phyloP scores from a whole-genome alignment of 2,329 filamentous ascomycete genomes.

The Aspergillus transmontanensis region DNA sequence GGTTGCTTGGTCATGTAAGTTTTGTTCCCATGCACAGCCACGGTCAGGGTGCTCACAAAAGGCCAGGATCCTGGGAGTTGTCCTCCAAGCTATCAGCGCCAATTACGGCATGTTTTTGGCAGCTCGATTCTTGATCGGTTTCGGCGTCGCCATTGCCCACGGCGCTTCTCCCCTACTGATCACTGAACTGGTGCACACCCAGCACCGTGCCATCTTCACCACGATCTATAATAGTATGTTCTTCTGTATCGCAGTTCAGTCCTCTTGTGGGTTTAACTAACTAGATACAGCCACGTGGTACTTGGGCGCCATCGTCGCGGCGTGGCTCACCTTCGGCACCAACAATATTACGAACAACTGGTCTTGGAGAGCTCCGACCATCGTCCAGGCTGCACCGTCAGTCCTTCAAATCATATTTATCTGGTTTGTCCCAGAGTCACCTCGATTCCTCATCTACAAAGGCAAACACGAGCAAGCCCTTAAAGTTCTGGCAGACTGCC shows the following conservation, averaged over 20 bases:
- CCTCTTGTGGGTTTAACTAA: background rate
- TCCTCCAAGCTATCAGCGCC: slow-evolving; percentile 30
- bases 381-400: slow-evolving; percentile 64
- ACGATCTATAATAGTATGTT: slow-evolving; percentile 27
- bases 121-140: slow-evolving; percentile 32
- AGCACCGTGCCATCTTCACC: slow-evolving; percentile 31
- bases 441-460: slow-evolving; percentile 51
- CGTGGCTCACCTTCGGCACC: slow-evolving; percentile 47
- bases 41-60: background rate
- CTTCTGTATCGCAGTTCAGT: background rate
- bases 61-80: slow-evolving; percentile 29
- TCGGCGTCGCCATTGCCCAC: slow-evolving; percentile 30
- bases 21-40: background rate
- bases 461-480: slow-evolving; percentile 32
- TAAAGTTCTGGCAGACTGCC: slow-evolving; percentile 37
- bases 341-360: slow-evolving; percentile 41
- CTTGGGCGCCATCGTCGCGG: slow-evolving; percentile 49
- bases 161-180: slow-evolving; percentile 31
- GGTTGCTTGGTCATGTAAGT: slow-evolving; percentile 25
- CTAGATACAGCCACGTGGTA: slow-evolving; percentile 46
- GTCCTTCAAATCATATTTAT: slow-evolving; percentile 56
- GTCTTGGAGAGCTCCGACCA: slow-evolving; percentile 50
- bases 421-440: slow-evolving; percentile 68
- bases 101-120: slow-evolving; percentile 34
- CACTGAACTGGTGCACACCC: slow-evolving; percentile 32